Base-by-base conservation (phyloP, 2,329 filamentous ascomycete species). In the Blastomyces parvus region DNA sequence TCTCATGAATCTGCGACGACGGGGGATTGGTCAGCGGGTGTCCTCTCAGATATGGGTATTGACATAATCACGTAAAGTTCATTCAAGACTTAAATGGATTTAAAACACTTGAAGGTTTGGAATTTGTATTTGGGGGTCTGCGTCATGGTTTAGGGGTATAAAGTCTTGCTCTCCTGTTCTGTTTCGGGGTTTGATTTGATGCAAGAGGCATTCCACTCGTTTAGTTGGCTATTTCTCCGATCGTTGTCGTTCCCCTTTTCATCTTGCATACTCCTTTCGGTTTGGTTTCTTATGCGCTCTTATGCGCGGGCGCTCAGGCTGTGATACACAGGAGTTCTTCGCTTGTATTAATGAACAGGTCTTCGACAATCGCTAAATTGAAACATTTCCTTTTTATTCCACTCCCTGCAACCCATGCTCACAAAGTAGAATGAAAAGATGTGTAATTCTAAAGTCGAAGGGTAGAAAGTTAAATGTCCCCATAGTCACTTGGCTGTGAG, bases 1-100 rank as follows among this genome's bases (percentile, higher is more conserved):
- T 59, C 57, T 8, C 17, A 59, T 36, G 40, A 36, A 36, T 46
- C 57, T 19, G 57, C 57, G 40, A 59, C 57, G 17, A 59, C 57
- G 42, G 57, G 57, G 19, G 57, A 59, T 36, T 59, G 40, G 57
- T 30, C 25, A 30, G 57, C 48, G 48, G 14, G 42, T 19, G 40
- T 46, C 38, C 36, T 58, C 55, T 58, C 55, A 13, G 55, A 58
- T 13, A 42, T 40, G 55, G 55, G 36, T 13, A 58, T 58, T 58
- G 55, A 58, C 17, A 58, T 58, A 42, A 42, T 58, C 55, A 38
- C 55, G 11, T 58, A 58, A 42, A 13, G 38, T 22, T 52, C 30
- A 25, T 42, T 9, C 19, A 44, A 14, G 33, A 25, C 11, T 42
- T 36, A 25, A 13, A 56, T 38, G n/a, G n/a, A 42, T 58, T 22